Conservation (phyloP, 2,329 filamentous ascomycete genomes). For the Diaporthe citriasiana region DNA sequence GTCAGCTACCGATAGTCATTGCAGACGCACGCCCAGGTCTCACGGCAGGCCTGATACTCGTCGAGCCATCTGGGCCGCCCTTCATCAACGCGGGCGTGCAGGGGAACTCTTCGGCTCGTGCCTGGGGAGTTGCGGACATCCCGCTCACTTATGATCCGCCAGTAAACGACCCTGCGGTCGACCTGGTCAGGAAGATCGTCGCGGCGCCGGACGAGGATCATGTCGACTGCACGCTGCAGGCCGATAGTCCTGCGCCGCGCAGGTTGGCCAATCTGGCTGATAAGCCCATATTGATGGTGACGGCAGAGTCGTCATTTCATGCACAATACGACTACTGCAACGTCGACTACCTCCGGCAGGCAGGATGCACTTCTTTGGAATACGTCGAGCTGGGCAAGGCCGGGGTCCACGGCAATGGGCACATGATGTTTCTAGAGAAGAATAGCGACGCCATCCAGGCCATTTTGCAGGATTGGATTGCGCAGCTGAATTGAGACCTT, state of each 20-base stretch:
- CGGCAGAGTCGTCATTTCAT: constrained; percentile 60
- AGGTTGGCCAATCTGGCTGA: constrained; percentile 53
- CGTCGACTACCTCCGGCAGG: constrained; percentile 58
- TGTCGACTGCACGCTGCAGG: constrained; percentile 54
- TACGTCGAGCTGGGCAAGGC: constrained; percentile 50
- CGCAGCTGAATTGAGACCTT: constrained; percentile 7
- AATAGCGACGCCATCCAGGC: constrained; percentile 57
- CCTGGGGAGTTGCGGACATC: constrained; percentile 64
- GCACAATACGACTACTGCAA: constrained; percentile 61
- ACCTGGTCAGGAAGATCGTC: constrained; percentile 52
- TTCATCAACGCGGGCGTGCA: constrained; percentile 56
- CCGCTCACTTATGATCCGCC: constrained; percentile 62
- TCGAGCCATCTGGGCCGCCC: constrained; percentile 64
- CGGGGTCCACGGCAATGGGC: constrained; percentile 60
- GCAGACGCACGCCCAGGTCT: constrained; percentile 58
- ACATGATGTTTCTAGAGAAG: constrained; percentile 64
- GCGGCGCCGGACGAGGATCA: constrained; percentile 44
- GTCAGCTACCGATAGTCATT: constrained; percentile 57
- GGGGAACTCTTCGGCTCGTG: constrained; percentile 45
- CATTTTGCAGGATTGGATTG: constrained; percentile 24
- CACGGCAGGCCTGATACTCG: constrained; percentile 56
- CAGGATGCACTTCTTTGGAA: constrained; percentile 50
- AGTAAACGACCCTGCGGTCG: constrained; percentile 52
- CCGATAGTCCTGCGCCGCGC: constrained; percentile 51
- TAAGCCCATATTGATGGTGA: constrained; percentile 56